Evolutionary conservation across 441 rosid genomes (phyloP).

Genomic region (Kokia cookei): DNA sequence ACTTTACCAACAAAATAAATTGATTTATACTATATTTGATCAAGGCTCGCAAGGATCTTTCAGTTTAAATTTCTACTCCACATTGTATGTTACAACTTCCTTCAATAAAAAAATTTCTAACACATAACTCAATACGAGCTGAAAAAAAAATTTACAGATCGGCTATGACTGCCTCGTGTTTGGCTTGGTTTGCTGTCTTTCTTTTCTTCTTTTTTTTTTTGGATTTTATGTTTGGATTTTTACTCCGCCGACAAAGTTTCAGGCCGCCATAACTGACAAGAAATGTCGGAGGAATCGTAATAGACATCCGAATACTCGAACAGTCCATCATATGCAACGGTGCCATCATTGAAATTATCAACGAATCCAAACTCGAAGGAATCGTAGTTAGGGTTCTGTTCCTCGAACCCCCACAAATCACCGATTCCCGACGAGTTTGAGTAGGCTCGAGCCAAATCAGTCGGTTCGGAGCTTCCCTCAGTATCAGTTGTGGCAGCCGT

Average conservation of each 20-base stretch:
- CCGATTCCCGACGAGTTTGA: conserved; percentile 30
- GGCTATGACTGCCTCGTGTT: not conserved
- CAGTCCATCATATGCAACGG: conserved; percentile 36
- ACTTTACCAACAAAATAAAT: no score
- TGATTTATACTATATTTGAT: not conserved
- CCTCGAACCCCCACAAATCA: conserved; percentile 51
- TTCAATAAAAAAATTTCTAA: not conserved
- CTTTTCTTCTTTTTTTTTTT: no score
- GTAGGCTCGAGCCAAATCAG: conserved; percentile 36
- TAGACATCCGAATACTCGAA: conserved; percentile 44
- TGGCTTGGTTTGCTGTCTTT: not conserved
- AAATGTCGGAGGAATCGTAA: conserved; percentile 33
- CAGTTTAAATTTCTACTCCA: not conserved
- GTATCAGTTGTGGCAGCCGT: not conserved
- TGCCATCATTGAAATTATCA: conserved; percentile 24
- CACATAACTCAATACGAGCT: not conserved
- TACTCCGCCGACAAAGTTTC: conserved; percentile 45
- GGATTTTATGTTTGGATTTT: not conserved
- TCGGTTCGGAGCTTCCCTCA: conserved; percentile 2
- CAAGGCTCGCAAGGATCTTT: not conserved
- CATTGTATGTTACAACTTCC: not conserved
- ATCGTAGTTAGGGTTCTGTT: conserved; percentile 36
- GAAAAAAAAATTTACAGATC: conserved; percentile 6
- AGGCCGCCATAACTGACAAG: conserved; percentile 37
- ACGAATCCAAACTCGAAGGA: conserved; percentile 35